Base-by-base conservation (phyloP, 441 rosid genomes). In the Euphorbia schlechtendalii region DNA sequence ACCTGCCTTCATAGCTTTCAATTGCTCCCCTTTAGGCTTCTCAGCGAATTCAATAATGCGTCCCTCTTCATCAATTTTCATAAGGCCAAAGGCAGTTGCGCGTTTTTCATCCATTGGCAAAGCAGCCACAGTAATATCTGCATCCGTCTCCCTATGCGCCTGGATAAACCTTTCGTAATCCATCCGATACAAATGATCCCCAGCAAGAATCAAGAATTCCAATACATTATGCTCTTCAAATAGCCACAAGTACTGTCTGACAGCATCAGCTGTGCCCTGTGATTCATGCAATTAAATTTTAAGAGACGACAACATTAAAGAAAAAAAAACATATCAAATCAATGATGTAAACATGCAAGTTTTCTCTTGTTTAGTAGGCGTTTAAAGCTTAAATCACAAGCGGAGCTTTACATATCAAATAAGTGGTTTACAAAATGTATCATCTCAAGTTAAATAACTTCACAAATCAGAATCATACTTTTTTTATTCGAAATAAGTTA, bases 61-160 rank as follows among this genome's bases (percentile, higher is more conserved):
- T 30, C 98, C 98, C 82, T 89, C 96, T 67, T 92, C 98, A 64
- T 89, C 98, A 48, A 92, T 92, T 85, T 92, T 92, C 98, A 92
- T 92, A 51, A 92, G 59, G 28, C 96, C 98, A 72, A 92, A 92
- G 12, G 96, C 96, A 34, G 98, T 83, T 14, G 96, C 96, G 40
- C 96, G 86, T 64, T 79, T 80, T 70, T 87, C 96, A 72, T 92
- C 98, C 98, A 92, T 87, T 1, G 98, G 98, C 60, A 92, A 75
- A 32, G 98, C 98, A 78, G 98, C 98, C 22, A 92, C 98, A 8
- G 98, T 92, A 68, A 92, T 92, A 74, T 92, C 98, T 27, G 98
- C 98, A 74, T 92, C 89, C 1, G 98, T 84, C 77, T 89, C 98
- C 55, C 94, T 86, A 73, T 92, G 98, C 0, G 98, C 95, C 73